Evolutionary conservation across 176 grass and related monocot genomes (phyloP), one percentile per base, ranked within the genome.

Genomic region (Triticum urartu): DNA sequence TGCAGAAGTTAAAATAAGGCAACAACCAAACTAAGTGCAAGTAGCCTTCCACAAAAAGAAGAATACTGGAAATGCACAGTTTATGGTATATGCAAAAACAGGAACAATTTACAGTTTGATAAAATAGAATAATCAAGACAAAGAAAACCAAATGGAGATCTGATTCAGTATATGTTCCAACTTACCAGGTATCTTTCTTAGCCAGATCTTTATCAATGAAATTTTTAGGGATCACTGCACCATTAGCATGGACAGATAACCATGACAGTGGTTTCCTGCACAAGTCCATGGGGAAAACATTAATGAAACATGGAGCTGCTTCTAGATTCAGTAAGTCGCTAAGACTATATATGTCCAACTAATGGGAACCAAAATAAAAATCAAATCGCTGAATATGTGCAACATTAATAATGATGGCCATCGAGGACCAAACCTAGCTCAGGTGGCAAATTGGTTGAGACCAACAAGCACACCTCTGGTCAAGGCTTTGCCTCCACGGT

Each of bases 221-320:
- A 89, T 25, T 56, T 28, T 94, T 86, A 25, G 96, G 86, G 65
- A 98, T 50, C 33, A 89, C 68, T 1, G 86, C 87, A 62, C 96
- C 96, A 7, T 98, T 98, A 64, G 93, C 91, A 91, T 95, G 80
- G 35, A 92, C 90, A 81, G 93, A 94, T 85, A 98, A 85, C 96
- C 96, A 98, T 39, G 96, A 89, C 79, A 92, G 62, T 84, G 87
- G 90, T 84, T 92, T 92, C 85, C 96, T 98, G 80, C 75, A 92
- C 30, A 80, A 86, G 22, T 39, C 34, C 42, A 52, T 5, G n/a
- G 12, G 10, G 65, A 11, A 68, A 22, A 64, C 33, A 86, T 70
- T 65, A 59, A 73, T 10, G 68, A 38, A 75, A 80, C 2, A 60
- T 50, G 13, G 45, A 69, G 64, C 11, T 83, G 68, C 17, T 65